Percentiles rank a stretch among this genome's conserved stretches.
Conservation (phyloP, 179 eudicot species). For the Patellifolia procumbens region DNA sequence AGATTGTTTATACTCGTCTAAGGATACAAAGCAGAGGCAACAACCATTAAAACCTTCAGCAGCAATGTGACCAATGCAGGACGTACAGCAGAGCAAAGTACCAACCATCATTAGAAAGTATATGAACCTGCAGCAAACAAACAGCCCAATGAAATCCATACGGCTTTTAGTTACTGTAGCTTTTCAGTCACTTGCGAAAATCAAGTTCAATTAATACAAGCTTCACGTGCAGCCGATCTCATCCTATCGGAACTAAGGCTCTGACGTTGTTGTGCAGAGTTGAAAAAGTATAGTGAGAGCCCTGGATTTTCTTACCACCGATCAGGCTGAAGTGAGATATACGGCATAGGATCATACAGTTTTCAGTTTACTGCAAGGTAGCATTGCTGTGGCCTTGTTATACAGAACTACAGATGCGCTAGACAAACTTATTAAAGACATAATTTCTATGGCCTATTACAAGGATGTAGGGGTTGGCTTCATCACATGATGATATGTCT, state of each 20-base stretch:
- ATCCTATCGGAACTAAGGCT: no score
- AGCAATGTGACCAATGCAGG: slow-evolving; percentile 79
- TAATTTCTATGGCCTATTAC: no score
- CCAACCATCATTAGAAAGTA: slow-evolving; percentile 69
- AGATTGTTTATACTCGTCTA: background rate
- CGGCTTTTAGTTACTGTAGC: background rate
- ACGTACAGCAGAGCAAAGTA: slow-evolving; percentile 47
- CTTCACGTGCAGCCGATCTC: background rate
- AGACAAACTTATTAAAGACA: no score
- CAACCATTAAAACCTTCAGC: slow-evolving; percentile 79
- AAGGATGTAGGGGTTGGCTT: background rate
- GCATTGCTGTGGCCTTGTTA: background rate
- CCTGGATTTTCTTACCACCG: no score
- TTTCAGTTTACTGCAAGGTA: background rate
- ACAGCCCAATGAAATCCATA: slow-evolving; percentile 2
- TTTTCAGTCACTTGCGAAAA: background rate
- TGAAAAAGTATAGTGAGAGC: no score
- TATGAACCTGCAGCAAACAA: slow-evolving; percentile 66
- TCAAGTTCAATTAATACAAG: slow-evolving; percentile 1
- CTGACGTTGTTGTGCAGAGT: no score
- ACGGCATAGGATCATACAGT: no score
- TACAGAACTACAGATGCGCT: no score
- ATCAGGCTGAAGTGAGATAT: no score
- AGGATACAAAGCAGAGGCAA: slow-evolving; percentile 91
- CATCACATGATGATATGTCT: background rate